Percentiles rank a stretch among this genome's conserved stretches.
phyloP scores from a whole-genome alignment of 352 stramenopile species.

The Pythium myriotylum region DNA sequence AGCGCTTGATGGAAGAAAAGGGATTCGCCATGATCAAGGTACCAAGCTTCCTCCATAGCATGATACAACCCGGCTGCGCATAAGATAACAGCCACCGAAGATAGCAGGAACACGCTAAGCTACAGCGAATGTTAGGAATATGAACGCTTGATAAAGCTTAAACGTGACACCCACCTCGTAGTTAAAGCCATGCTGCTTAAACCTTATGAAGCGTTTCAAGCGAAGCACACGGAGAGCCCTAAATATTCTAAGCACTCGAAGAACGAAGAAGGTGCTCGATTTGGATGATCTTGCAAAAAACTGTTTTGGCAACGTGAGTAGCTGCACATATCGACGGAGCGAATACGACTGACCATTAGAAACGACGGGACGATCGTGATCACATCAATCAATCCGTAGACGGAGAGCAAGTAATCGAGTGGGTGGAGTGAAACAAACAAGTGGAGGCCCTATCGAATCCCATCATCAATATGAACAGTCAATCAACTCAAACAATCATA shows the following conservation, averaged over 20 bases:
- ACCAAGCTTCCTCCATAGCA: slow-evolving; percentile 53
- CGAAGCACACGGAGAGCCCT: slow-evolving; percentile 61
- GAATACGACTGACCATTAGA: slow-evolving; percentile 43
- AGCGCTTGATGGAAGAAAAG: slow-evolving; percentile 67
- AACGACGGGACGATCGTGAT: slow-evolving; percentile 69
- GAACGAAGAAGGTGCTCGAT: slow-evolving; percentile 61
- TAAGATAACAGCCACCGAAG: slow-evolving; percentile 58
- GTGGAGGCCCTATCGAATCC: slow-evolving; percentile 37
- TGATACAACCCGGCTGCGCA: slow-evolving; percentile 71
- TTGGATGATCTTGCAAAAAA: slow-evolving; percentile 46
- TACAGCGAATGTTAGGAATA: slow-evolving; percentile 8
- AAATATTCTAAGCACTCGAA: slow-evolving; percentile 73
- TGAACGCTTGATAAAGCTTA: neutral
- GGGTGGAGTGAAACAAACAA: slow-evolving; percentile 47
- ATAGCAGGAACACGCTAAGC: slow-evolving; percentile 71
- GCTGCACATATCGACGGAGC: too few species aligned
- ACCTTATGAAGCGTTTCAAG: slow-evolving; percentile 56
- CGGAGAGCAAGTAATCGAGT: slow-evolving; percentile 50
- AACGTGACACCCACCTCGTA: slow-evolving; percentile 51
- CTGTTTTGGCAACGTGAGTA: slow-evolving; percentile 24
- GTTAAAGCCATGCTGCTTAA: slow-evolving; percentile 71
- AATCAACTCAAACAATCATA: slow-evolving; percentile 23
- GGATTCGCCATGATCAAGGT: slow-evolving; percentile 32
- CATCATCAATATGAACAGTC: too few species aligned
- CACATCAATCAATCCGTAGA: slow-evolving; percentile 65